Base-by-base conservation (phyloP, 2,329 filamentous ascomycete genomes). In the Tolypocladium paradoxum region DNA sequence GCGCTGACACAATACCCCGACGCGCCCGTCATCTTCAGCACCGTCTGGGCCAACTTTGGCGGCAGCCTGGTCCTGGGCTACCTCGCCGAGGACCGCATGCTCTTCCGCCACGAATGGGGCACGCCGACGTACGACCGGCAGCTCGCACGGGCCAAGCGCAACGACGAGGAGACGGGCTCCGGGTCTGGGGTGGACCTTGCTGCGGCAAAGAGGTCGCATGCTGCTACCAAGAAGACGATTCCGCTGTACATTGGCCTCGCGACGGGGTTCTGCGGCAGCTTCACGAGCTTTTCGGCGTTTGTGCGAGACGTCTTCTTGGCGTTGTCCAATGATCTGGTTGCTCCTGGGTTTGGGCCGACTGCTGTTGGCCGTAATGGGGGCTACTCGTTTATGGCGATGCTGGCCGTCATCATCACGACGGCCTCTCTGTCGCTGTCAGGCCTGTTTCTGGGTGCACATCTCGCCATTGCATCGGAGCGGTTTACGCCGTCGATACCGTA, bases 241-340 rank as follows among this genome's bases (percentile, higher is more conserved):
- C 91, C 92, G 0, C 75, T 96, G 0, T 96, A 95, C 64, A 86
- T 95, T 54, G 91, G 88, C 50, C 79, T 96, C 6, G 82, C 88
- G 0, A 95, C 87, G 0, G 92, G 87, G 12, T 93, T 93, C 68
- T 95, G 90, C 62, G 89, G 92, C 56, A 91, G 87, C 59, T 88
- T 93, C 63, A 96, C 91, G 0, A 91, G 87, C 11, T 96, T 96
- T 69, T 95, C 90, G 0, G 83, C 85, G 22, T 95, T 95, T 65
- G 84, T 91, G 48, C 79, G 88, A 7, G 91, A 95, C 61, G 70
- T 78, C 16, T 95, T 95, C 65, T 77, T 95, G 24, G 85, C 88
- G 0, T 70, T 95, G 20, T 84, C 88, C 4, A 93, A 96, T 64
- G 78, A 86, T 57, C 70, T 95, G 12, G 71, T 68, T 11, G 64